These are phyloP conservation scores for Pigoraptor vietnamica DNA, from an alignment of 78 protist species.

Conservation along the genomic window DNA sequence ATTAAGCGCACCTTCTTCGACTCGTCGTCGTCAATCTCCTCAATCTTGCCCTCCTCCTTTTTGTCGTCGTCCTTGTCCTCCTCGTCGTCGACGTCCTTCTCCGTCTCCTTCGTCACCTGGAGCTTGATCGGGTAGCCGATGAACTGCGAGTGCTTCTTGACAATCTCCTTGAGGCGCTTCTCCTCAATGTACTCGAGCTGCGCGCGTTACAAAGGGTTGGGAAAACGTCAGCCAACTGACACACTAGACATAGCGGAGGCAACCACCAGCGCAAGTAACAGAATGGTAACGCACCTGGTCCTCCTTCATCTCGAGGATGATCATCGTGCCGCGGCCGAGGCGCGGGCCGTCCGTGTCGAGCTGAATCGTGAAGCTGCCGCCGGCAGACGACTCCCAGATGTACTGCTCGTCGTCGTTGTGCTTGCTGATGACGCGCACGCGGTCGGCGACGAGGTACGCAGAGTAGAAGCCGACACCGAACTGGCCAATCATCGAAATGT, in stretches of 20 bases:
- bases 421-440: slow-evolving; percentile 94
- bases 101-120: slow-evolving; percentile 79
- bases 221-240: too few species aligned
- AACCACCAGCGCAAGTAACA: too few species aligned
- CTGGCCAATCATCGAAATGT: slow-evolving; percentile 98
- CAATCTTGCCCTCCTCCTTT: slow-evolving; percentile 58
- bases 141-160: slow-evolving; percentile 99
- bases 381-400: slow-evolving; percentile 98
- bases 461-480: slow-evolving; percentile 99
- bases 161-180: slow-evolving; percentile 89
- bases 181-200: slow-evolving; percentile 94
- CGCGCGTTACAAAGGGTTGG: too few species aligned
- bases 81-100: slow-evolving; percentile 83
- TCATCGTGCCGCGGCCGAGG: slow-evolving; percentile 96
- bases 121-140: slow-evolving; percentile 96
- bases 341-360: slow-evolving; percentile 55
- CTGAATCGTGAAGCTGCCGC: slow-evolving; percentile 94
- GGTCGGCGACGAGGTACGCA: slow-evolving; percentile 98
- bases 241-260: too few species aligned
- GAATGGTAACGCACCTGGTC: too few species aligned
- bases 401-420: slow-evolving; percentile 98
- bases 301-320: slow-evolving; percentile 93
- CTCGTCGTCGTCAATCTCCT: slow-evolving; percentile 79
- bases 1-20: slow-evolving; percentile 33
- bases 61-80: slow-evolving; percentile 70